A percentile compares a stretch with the other conserved stretches of the same genome.
phyloP scores from a whole-genome alignment of 140 eudicot genomes.

The Stevia rebaudiana region DNA sequence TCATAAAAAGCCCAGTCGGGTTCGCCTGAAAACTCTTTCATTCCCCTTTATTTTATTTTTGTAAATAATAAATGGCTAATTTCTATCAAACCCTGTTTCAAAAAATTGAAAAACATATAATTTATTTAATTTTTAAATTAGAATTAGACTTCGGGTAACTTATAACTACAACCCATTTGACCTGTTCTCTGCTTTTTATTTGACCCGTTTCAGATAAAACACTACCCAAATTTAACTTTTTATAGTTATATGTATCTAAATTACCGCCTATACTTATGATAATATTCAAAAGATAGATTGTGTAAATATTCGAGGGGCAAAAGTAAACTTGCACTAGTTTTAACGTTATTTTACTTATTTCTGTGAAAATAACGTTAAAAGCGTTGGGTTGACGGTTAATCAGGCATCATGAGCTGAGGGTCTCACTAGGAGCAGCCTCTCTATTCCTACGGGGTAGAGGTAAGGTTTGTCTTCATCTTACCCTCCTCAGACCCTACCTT shows the following conservation, averaged over 20 bases:
- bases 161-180: not conserved
- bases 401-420: too few species aligned
- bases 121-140: not conserved
- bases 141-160: not conserved
- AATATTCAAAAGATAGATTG: not conserved
- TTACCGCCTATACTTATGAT: constrained; percentile 3
- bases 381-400: too few species aligned
- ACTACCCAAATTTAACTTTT: not conserved
- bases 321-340: too few species aligned
- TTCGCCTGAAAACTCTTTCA: not conserved
- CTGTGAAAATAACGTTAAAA: too few species aligned
- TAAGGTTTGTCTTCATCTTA: too few species aligned
- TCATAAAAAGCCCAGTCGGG: not conserved
- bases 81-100: too few species aligned
- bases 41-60: not conserved
- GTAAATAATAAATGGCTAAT: not conserved
- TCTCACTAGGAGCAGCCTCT: too few species aligned
- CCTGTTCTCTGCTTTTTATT: not conserved
- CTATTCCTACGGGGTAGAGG: too few species aligned
- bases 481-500: too few species aligned
- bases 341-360: too few species aligned
- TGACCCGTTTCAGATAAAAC: not conserved
- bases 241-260: not conserved
- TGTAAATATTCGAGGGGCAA: too few species aligned
- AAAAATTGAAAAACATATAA: not conserved